Conservation (phyloP, 768 basidiomycete species). For the Amylocystis lapponica region DNA sequence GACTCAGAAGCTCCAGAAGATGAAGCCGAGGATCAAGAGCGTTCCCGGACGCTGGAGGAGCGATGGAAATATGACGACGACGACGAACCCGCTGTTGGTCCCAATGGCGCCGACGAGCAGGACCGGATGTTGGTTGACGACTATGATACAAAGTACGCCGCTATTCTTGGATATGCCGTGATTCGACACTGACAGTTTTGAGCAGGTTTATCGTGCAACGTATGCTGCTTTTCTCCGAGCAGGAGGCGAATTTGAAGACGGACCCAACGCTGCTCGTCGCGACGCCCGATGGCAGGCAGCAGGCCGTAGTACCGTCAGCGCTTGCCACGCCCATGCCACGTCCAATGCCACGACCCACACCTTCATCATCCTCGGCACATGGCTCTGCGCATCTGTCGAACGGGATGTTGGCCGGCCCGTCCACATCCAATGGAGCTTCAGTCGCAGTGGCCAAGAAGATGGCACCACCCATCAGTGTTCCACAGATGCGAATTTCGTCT, state of each 20-base stretch:
- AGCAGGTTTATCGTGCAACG: constrained; percentile 47
- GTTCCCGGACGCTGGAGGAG: constrained; percentile 40
- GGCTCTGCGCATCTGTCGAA: too few relatives aligned
- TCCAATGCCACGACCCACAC: too few relatives aligned
- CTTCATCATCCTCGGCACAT: too few relatives aligned
- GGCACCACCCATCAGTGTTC: constrained; percentile 45
- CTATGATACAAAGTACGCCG: constrained; percentile 45
- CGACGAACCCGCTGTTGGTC: constrained; percentile 48
- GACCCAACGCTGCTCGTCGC: constrained; percentile 44
- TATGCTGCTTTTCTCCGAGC: constrained; percentile 52
- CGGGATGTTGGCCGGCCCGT: too few relatives aligned
- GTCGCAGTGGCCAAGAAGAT: constrained; percentile 60
- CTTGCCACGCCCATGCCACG: too few relatives aligned
- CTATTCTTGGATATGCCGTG: neutral
- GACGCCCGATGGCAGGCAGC: constrained; percentile 44
- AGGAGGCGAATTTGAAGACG: constrained; percentile 34
- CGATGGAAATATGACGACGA: constrained; percentile 69
- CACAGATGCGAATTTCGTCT: constrained; percentile 59
- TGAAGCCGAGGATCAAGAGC: constrained; percentile 34
- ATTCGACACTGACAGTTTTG: neutral
- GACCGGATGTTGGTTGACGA: constrained; percentile 70
- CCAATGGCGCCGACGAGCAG: constrained; percentile 61
- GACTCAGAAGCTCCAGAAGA: constrained; percentile 16
- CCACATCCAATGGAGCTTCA: too few relatives aligned
- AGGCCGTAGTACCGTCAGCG: constrained; percentile 46